Evolutionary conservation across 345 rosid species (phyloP).

Genomic region (Psidium guajava): DNA sequence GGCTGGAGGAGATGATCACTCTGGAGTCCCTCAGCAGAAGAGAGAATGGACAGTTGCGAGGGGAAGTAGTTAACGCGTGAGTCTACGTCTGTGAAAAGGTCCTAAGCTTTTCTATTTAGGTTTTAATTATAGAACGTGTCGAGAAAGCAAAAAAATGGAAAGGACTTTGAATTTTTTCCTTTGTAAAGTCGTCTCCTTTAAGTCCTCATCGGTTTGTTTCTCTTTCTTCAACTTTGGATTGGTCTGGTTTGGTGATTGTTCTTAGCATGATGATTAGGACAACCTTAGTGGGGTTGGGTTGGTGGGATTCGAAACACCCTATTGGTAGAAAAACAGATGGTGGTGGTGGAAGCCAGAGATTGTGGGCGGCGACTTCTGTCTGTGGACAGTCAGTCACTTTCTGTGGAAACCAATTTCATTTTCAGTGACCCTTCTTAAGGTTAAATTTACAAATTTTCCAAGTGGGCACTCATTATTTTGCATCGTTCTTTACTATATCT

Average conservation of each 20-base stretch:
- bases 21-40: background rate
- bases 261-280: background rate
- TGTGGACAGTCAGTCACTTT: background rate
- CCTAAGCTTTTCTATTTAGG: background rate
- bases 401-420: background rate
- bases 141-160: background rate
- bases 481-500: too few species aligned
- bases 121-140: background rate
- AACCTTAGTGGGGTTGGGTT: background rate
- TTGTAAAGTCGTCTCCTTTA: background rate
- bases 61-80: background rate
- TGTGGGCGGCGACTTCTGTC: background rate
- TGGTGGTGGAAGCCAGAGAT: background rate
- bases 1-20: conserved; percentile 34
- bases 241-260: background rate
- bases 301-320: background rate
- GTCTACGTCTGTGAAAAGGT: background rate
- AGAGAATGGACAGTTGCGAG: background rate
- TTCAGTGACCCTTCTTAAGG: background rate
- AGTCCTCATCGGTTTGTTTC: background rate
- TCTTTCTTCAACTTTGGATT: background rate
- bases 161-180: background rate
- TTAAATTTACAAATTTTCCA: background rate
- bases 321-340: background rate
- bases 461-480: too few species aligned